A percentile compares a stretch with the other conserved stretches of the same genome.
Evolutionary conservation across 2,329 filamentous ascomycete genomes (phyloP).

Genomic region (Fusarium newnesense): DNA sequence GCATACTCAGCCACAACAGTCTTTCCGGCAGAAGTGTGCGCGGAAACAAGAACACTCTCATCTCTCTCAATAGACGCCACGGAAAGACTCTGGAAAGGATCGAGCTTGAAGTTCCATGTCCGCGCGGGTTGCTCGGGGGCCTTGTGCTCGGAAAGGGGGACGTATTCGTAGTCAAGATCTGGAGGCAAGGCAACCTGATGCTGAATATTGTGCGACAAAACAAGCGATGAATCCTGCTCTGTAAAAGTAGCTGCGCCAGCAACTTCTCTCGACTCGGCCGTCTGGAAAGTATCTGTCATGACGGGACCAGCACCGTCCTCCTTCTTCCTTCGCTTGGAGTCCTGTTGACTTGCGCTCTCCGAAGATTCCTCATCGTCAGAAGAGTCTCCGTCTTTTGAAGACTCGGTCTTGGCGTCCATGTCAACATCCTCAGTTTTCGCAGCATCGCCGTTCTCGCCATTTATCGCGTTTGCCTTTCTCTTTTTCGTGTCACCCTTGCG

Average conservation of each 20-base stretch:
- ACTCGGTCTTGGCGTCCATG: constrained; percentile 56
- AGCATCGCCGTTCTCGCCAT: constrained; percentile 59
- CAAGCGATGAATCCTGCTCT: constrained; percentile 75
- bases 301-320: constrained; percentile 74
- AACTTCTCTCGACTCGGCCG: constrained; percentile 91
- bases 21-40: constrained; percentile 97
- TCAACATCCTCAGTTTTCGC: constrained; percentile 40
- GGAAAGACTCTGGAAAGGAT: constrained; percentile 96
- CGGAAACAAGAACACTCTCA: constrained; percentile 95
- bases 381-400: constrained; percentile 50
- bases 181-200: constrained; percentile 96
- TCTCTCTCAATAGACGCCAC: constrained; percentile 95
- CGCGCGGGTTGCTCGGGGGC: constrained; percentile 87
- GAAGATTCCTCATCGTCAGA: constrained; percentile 50
- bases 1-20: constrained; percentile 99
- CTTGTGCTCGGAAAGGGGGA: constrained; percentile 95
- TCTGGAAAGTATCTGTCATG: constrained; percentile 93
- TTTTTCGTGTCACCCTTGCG: constrained; percentile 77
- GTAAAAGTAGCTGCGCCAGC: constrained; percentile 78
- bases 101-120: constrained; percentile 87
- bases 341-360: constrained; percentile 60
- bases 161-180: constrained; percentile 91
- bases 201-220: constrained; percentile 96
- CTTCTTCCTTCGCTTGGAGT: constrained; percentile 73
- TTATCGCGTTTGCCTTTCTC: constrained; percentile 79